A percentile compares a stretch with the other conserved stretches of the same genome.
Evolutionary conservation across 352 stramenopile genomes (phyloP).

Genomic region (Globisporangium carolinianum): DNA sequence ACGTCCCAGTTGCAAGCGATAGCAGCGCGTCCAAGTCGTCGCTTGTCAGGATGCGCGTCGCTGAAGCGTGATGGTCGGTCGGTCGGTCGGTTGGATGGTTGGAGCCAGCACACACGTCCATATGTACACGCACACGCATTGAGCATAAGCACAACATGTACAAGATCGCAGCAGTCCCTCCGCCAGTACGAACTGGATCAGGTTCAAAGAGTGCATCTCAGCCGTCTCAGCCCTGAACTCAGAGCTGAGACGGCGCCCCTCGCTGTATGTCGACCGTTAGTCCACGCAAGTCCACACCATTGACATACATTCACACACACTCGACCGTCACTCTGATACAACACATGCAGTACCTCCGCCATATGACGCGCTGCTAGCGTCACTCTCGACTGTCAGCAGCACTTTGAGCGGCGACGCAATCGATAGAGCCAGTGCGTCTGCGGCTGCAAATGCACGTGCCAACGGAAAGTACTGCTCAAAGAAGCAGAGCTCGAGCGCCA

Average conservation of each 20-base stretch:
- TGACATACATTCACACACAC: neutral
- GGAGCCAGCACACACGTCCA: neutral
- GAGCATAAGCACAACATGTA: slow-evolving; percentile 12
- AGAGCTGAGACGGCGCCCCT: slow-evolving; percentile 36
- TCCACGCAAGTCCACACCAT: neutral
- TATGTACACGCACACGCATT: no score
- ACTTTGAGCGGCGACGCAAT: slow-evolving; percentile 10
- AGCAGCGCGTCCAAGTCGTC: slow-evolving; percentile 13
- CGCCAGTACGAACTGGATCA: slow-evolving; percentile 61
- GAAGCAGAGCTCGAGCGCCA: slow-evolving; percentile 50
- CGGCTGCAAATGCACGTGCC: slow-evolving; percentile 6
- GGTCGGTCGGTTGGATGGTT: neutral
- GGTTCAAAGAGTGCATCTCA: slow-evolving; percentile 62
- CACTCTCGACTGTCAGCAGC: slow-evolving; percentile 8
- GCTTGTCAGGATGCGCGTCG: neutral
- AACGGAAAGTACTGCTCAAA: slow-evolving; percentile 43
- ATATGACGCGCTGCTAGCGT: neutral
- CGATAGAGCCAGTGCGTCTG: neutral
- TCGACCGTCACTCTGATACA: neutral
- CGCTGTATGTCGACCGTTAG: slow-evolving; percentile 33
- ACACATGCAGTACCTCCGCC: slow-evolving; percentile 17
- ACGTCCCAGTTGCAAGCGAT: slow-evolving; percentile 13
- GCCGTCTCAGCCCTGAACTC: slow-evolving; percentile 20
- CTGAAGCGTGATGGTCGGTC: neutral
- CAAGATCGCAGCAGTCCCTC: slow-evolving; percentile 44